Conservation (phyloP, 2,329 filamentous ascomycete genomes). For the Ophiostoma perfectum region DNA sequence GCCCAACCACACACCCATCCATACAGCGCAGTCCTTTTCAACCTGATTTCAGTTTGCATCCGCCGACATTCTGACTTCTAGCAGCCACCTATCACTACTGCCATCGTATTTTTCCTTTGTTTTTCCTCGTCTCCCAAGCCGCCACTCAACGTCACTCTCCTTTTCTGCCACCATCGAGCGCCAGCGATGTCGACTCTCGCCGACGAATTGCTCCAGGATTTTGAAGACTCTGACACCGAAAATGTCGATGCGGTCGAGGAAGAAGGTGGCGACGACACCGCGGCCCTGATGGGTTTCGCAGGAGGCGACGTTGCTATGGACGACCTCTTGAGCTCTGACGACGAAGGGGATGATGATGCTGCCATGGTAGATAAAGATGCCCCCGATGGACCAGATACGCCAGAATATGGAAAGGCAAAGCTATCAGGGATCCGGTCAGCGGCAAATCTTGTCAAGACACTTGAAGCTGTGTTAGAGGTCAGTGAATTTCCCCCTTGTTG, state of each 20-base stretch:
- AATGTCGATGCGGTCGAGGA: slow-evolving; percentile 57
- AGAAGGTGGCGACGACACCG: slow-evolving; percentile 41
- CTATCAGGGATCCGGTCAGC: slow-evolving; percentile 73
- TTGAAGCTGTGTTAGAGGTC: slow-evolving; percentile 78
- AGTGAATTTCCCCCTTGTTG: slow-evolving; percentile 37
- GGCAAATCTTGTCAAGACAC: slow-evolving; percentile 70
- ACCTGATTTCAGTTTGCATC: not conserved
- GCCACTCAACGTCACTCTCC: not conserved
- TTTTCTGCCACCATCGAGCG: not conserved
- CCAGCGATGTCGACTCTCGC: slow-evolving; percentile 78
- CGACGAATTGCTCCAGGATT: slow-evolving; percentile 87
- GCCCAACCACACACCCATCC: no score
- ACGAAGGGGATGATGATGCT: slow-evolving; percentile 49
- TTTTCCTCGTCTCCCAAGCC: no score
- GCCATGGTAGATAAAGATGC: slow-evolving; percentile 49
- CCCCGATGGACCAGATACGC: slow-evolving; percentile 57
- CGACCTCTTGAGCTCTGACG: slow-evolving; percentile 53
- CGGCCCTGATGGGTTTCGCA: slow-evolving; percentile 35
- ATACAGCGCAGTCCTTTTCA: no score
- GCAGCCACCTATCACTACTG: no score
- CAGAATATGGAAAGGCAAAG: slow-evolving; percentile 73
- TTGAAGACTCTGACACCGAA: slow-evolving; percentile 79
- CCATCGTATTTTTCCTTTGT: no score
- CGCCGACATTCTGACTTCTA: no score
- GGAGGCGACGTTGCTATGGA: slow-evolving; percentile 53